Base-by-base conservation (phyloP, 345 rosid species). In the Cochlearia excelsa region DNA sequence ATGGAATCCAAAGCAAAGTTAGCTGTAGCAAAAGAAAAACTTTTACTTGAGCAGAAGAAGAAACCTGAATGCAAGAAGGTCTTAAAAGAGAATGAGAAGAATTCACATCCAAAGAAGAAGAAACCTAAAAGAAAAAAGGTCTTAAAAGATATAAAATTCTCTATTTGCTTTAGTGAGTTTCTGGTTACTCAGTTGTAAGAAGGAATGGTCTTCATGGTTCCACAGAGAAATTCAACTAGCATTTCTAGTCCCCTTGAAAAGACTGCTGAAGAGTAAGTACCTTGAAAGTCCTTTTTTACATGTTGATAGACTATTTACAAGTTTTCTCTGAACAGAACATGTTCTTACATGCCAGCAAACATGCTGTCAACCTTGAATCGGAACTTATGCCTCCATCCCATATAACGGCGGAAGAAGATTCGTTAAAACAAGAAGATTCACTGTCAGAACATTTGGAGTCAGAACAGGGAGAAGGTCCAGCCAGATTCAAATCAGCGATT, bases 201-300 rank as follows among this genome's bases (percentile, higher is more conserved):
- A 45, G 23, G 33, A 29, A 47, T 47, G 26, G 29, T 30, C 41
- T 46, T 53, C 53, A 45, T 54, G 39, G 54, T 10, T 7, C 9
- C 44, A 54, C 56, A 56, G 70, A 48, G 11, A 65, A 65, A 41
- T 38, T 65, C 56, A 38, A 26, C 42, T 9, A 55, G 43, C 52
- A 55, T 47, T 5, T 30, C 48, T 11, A 45, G 40, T 65, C 46
- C 0, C 8, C 53, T 11, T 53, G 40, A 35, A 35, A 23, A 42
- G 51, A 34, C 26, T 31, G 59, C 33, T 9, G 3, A 47, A 39
- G 34, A 38, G 63, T 65, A 65, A 30, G 70, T 65, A 55, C n/a
- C 23, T 16, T 16, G 23, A 16, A 16, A 16, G 23, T 16, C 23
- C 23, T 16, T 16, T 16, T 16, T 16, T 16, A 16, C 23, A 16